Evolutionary conservation across 2,329 filamentous ascomycete genomes (phyloP).

Genomic region (Fusarium sp.): DNA sequence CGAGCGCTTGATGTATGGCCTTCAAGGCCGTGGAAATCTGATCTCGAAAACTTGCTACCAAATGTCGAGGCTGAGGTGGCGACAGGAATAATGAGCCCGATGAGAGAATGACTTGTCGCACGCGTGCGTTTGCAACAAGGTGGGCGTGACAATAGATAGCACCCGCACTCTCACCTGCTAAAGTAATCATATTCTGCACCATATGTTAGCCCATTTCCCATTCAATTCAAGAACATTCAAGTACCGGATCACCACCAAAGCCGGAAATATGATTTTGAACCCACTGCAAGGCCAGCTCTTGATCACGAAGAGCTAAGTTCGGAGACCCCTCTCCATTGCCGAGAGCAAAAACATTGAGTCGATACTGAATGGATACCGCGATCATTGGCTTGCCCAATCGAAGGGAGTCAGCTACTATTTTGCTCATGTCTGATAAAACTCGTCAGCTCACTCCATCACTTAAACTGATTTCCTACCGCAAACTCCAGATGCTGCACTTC

Average conservation of each 20-base stretch:
- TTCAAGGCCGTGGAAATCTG: background rate
- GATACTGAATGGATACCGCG: constrained; percentile 35
- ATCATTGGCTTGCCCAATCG: constrained; percentile 35
- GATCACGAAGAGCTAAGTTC: constrained; percentile 51
- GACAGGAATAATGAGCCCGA: constrained; percentile 57
- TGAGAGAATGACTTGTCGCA: constrained; percentile 49
- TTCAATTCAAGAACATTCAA: background rate
- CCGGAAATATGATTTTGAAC: constrained; percentile 35
- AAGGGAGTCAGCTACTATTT: constrained; percentile 50
- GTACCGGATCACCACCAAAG: constrained; percentile 46
- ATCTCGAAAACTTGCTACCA: background rate
- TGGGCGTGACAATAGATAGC: constrained; percentile 58
- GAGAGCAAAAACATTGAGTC: constrained; percentile 52
- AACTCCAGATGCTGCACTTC: constrained; percentile 52
- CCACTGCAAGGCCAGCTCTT: constrained; percentile 50
- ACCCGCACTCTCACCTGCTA: constrained; percentile 59
- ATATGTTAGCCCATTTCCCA: rapidly evolving
- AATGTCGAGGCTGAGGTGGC: constrained; percentile 48
- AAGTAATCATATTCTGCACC: constrained; percentile 50
- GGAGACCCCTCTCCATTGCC: constrained; percentile 50
- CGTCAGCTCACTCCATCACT: background rate
- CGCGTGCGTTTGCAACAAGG: constrained; percentile 45
- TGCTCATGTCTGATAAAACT: constrained; percentile 16
- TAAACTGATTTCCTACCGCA: constrained; percentile 48
- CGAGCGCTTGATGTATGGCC: constrained; percentile 35